These are phyloP conservation scores for Penicillium hesseltinei DNA, from an alignment of 2,329 filamentous ascomycete species.

Conservation along the genomic window DNA sequence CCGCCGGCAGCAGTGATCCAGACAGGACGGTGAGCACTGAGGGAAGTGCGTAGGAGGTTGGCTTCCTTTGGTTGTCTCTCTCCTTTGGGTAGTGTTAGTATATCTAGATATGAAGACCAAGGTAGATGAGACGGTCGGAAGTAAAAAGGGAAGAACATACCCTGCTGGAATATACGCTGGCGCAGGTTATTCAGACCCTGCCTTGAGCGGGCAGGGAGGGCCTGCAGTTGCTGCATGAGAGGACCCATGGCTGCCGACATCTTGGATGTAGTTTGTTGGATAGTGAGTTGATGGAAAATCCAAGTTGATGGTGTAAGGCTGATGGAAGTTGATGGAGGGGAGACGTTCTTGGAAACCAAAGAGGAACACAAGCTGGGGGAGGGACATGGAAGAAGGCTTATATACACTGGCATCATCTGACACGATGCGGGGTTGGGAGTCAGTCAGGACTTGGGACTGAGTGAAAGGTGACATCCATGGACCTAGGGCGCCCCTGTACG, in stretches of 20 bases:
- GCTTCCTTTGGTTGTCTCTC: slow-evolving; percentile 31
- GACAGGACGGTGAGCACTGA: slow-evolving; percentile 34
- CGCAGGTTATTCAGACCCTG: slow-evolving; percentile 27
- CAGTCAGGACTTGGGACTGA: slow-evolving; percentile 9
- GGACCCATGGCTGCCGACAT: slow-evolving; percentile 27
- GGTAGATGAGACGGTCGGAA: not conserved
- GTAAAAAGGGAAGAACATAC: slow-evolving; percentile 11
- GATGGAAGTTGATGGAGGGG: slow-evolving; percentile 3
- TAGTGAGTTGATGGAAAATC: slow-evolving; percentile 2
- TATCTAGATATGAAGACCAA: not conserved
- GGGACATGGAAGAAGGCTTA: slow-evolving; percentile 5
- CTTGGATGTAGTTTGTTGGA: slow-evolving; percentile 1
- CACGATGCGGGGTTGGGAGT: slow-evolving; percentile 24
- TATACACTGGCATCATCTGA: slow-evolving; percentile 25
- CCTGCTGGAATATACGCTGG: slow-evolving; percentile 27
- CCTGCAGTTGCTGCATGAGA: slow-evolving; percentile 21
- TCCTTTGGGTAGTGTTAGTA: slow-evolving; percentile 15
- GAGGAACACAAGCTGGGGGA: not conserved
- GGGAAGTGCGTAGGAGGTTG: slow-evolving; percentile 30
- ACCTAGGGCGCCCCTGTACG: slow-evolving; percentile 15
- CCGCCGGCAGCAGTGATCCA: slow-evolving; percentile 33
- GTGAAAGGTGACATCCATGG: slow-evolving; percentile 17
- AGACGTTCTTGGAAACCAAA: slow-evolving; percentile 2
- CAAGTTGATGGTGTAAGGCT: not conserved
- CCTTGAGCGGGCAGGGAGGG: slow-evolving; percentile 24